Percentiles rank a stretch among this genome's conserved stretches.
These are phyloP conservation scores for Dentipellis fragilis DNA, from an alignment of 768 basidiomycete genomes.

Conservation along the genomic window DNA sequence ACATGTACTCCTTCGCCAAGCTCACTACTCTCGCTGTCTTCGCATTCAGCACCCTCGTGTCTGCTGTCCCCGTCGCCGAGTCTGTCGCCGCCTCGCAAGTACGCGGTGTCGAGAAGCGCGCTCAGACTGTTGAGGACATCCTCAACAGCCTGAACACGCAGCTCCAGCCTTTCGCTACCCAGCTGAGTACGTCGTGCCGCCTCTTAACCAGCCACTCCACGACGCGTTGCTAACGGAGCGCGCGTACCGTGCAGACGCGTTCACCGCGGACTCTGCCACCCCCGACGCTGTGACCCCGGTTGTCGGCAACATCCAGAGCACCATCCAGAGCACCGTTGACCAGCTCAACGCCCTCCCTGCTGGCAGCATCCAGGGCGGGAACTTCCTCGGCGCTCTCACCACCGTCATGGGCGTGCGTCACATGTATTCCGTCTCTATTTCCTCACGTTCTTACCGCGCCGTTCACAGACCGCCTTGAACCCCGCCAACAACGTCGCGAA, in stretches of 20 bases:
- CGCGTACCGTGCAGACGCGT: not conserved
- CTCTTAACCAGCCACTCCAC: not conserved
- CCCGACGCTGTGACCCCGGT: not conserved
- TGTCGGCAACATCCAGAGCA: not conserved
- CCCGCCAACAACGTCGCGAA: not conserved
- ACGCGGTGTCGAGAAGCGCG: not conserved
- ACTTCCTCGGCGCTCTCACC: not conserved
- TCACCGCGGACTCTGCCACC: not conserved
- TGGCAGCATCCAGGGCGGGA: not conserved
- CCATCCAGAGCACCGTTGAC: not conserved
- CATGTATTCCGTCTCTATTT: not conserved
- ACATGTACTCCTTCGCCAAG: constrained; percentile 3
- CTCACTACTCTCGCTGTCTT: constrained; percentile 1
- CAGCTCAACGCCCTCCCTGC: not conserved
- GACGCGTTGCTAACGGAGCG: not conserved
- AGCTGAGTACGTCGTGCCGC: not conserved
- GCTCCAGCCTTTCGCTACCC: not conserved
- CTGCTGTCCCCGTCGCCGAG: not conserved
- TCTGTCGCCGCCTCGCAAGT: not conserved
- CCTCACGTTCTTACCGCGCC: not conserved
- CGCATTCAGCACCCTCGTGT: constrained; percentile 3
- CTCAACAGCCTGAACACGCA: not conserved
- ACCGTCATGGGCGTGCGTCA: not conserved
- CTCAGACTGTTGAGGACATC: not conserved
- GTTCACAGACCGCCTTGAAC: not conserved